A percentile compares a stretch with the other conserved stretches of the same genome.
Evolutionary conservation across 2,329 filamentous ascomycete species (phyloP).

Genomic region (Hypoxylon sp.): DNA sequence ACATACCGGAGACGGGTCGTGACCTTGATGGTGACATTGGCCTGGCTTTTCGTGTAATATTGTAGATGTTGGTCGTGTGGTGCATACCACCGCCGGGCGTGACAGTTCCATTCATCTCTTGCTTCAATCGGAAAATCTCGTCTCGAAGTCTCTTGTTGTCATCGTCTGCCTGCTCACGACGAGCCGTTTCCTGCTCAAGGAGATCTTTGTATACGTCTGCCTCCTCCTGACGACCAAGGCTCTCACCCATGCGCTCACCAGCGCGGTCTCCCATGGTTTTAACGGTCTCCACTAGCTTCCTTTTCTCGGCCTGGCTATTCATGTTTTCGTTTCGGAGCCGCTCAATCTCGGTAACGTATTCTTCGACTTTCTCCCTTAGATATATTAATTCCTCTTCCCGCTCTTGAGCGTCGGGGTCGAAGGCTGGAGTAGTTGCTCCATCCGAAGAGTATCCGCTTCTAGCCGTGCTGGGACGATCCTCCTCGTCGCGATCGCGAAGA

Average conservation of each 20-base stretch:
- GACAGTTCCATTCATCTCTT: slow-evolving; percentile 63
- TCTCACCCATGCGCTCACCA: slow-evolving; percentile 62
- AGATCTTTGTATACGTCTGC: slow-evolving; percentile 96
- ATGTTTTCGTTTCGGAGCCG: slow-evolving; percentile 83
- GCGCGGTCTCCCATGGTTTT: slow-evolving; percentile 65
- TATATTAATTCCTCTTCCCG: slow-evolving; percentile 89
- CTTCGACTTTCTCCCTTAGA: slow-evolving; percentile 86
- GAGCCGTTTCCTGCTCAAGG: slow-evolving; percentile 89
- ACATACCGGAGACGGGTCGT: slow-evolving; percentile 66
- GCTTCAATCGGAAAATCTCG: slow-evolving; percentile 82
- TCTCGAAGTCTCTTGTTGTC: slow-evolving; percentile 88
- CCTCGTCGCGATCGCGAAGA: slow-evolving; percentile 72
- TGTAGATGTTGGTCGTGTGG: slow-evolving; percentile 77
- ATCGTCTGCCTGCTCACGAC: slow-evolving; percentile 90
- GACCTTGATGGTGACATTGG: slow-evolving; percentile 63
- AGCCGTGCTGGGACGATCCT: slow-evolving; percentile 73
- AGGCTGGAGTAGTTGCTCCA: slow-evolving; percentile 69
- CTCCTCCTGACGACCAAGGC: slow-evolving; percentile 70
- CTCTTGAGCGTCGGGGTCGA: slow-evolving; percentile 74
- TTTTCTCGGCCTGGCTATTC: slow-evolving; percentile 85
- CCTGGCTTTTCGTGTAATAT: slow-evolving; percentile 70
- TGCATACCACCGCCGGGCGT: slow-evolving; percentile 56
- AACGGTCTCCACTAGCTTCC: slow-evolving; percentile 86
- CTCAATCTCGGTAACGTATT: slow-evolving; percentile 87
- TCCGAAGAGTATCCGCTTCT: slow-evolving; percentile 70